Base-by-base conservation (phyloP, 371 early-diverging fungal species). In the Mucor ambiguus region DNA sequence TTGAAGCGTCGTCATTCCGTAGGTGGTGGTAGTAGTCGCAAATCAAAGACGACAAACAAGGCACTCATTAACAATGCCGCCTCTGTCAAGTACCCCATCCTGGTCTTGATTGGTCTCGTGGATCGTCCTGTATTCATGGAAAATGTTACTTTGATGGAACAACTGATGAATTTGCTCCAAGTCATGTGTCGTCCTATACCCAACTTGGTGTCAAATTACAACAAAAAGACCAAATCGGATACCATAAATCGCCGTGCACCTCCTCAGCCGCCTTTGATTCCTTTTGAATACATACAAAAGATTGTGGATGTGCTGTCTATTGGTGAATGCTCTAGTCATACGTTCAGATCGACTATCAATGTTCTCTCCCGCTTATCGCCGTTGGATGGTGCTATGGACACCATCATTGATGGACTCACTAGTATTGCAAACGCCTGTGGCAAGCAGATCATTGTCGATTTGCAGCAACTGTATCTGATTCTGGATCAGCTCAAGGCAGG, bases 301-400 rank as follows among this genome's bases (percentile, higher is more conserved):
- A 88, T 98, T 26, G 94, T 97, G 9, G 92, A 95, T 64, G 93
- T 96, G 0, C 83, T 98, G 33, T 93, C 94, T 3, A 88, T 89
- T 2, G 97, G 95, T 18, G 96, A 95, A 71, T 96, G 96, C 72
- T 91, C 96, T 10, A 92, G 91, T 70, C 93, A 91, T 65, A 96
- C 97, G 0, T 98, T 98, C 90, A 95, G 95, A 77, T 92, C 89
- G 74, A 95, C 95, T 0, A 78, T 97, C 16, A 85, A 90, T 35
- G 92, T 94, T 18, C 92, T 98, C 37, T 96, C 96, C 63, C 90
- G 95, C 58, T 79, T 98, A 18, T 90, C 94, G 3, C 77, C 87
- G 4, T 69, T 93, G 54, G 79, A 87, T 11, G 90, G 90, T 16
- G 90, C 95, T 16, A 83, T 88, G 32, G 85, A 87, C 4, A 84